phyloP scores from a whole-genome alignment of 2,329 filamentous ascomycete species.

The Cercospora canescens region DNA sequence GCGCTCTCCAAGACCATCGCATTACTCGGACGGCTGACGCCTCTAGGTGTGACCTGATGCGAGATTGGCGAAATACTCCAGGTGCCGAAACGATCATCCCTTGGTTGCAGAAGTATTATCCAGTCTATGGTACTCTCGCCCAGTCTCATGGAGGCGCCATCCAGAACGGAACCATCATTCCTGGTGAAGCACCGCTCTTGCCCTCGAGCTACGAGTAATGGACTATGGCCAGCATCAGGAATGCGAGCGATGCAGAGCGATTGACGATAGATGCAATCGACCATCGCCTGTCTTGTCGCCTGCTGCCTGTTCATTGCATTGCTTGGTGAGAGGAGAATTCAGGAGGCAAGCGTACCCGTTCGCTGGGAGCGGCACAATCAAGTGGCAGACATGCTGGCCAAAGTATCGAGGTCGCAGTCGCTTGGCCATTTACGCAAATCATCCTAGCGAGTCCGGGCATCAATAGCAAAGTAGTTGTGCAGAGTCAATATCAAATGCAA shows the following conservation, averaged over 20 bases:
- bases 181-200: conserved; percentile 51
- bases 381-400: no score
- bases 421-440: no score
- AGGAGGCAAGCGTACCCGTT: no score
- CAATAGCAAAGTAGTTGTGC: no score
- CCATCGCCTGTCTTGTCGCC: neutral
- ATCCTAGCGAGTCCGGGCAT: no score
- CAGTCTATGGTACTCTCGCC: conserved; percentile 65
- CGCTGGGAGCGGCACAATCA: no score
- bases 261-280: neutral
- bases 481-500: no score
- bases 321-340: neutral
- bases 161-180: conserved; percentile 58
- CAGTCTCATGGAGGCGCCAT: conserved; percentile 62
- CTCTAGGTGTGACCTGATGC: conserved; percentile 61
- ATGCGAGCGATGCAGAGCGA: neutral
- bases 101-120: conserved; percentile 64
- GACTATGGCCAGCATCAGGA: neutral
- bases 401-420: no score
- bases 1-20: neutral
- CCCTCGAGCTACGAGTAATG: conserved; percentile 10
- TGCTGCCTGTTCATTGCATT: neutral
- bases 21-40: neutral
- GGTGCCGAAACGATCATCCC: conserved; percentile 59
- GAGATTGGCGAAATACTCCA: conserved; percentile 64